Evolutionary conservation across 352 stramenopile species (phyloP), one percentile per base, ranked within the genome.

Genomic region (Pythium scleroteichum): DNA sequence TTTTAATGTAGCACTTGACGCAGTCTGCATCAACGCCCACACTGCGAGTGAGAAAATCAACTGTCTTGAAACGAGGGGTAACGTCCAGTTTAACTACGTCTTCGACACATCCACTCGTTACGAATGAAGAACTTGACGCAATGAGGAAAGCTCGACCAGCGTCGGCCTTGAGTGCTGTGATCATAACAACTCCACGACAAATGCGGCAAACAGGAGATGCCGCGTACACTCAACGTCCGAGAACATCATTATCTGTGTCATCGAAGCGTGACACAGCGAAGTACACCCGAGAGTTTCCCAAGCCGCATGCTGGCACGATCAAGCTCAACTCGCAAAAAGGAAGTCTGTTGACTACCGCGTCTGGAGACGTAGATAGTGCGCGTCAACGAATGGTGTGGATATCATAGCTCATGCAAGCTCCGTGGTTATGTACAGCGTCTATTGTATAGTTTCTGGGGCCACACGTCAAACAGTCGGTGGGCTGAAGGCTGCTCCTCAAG

Each of bases 281-380:
- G 22, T 90, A 90, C 56, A 26, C 84, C 35, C 74, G 80, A 13
- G 80, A 90, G 49, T 90, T 90, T 40, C 76, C 80, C 1, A 79
- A 78, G 47, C 80, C 80, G 4, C 67, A 72, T 17, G 41, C 71
- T 22, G 80, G 78, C 6, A 64, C 85, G 8, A 74, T 88, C n/a
- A 33, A 45, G 35, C 12, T 58, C n/a, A 69, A 61, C 13, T 27
- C 53, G 2, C 52, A 32, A 17, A 63, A 68, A 20, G 26, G 38
- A 14, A 24, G 12, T 22, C 17, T 38, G 4, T 13, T 63, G 24
- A 47, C 49, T 52, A 35, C 53, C 0, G 48, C 46, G 7, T 19
- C 23, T n/a, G 38, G 2, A 61, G 75, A 35, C 59, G 48, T 41
- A 3, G 59, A 66, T 38, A 66, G 50, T 20, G 50, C 50, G 10